phyloP scores from a whole-genome alignment of 78 protist species.

The Dictyostelium capitatum region DNA sequence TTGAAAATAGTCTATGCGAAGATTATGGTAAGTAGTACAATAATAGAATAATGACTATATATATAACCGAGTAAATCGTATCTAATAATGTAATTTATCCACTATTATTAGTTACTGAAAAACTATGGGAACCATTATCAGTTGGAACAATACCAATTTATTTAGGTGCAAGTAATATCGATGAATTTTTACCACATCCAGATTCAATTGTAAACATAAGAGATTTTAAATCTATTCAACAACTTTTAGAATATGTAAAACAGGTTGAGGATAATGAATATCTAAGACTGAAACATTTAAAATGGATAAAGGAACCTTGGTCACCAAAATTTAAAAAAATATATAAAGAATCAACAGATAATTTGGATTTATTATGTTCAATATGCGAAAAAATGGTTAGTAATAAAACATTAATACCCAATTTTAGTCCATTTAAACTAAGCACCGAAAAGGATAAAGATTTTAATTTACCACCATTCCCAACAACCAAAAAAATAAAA shows the following conservation, averaged over 20 bases:
- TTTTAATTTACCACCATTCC: neutral
- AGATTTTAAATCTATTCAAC: slow-evolving; percentile 30
- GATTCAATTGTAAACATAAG: slow-evolving; percentile 31
- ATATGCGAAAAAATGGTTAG: neutral
- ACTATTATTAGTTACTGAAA: neutral
- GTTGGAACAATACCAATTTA: slow-evolving; percentile 35
- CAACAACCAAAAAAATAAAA: too few species aligned
- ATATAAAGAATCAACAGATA: neutral
- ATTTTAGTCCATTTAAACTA: neutral
- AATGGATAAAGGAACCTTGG: slow-evolving; percentile 17
- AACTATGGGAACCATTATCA: slow-evolving; percentile 10
- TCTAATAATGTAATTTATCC: too few species aligned
- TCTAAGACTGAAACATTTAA: slow-evolving; percentile 13
- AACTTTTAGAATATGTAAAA: neutral
- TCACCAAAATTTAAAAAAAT: neutral
- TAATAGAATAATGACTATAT: too few species aligned
- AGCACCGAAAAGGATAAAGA: neutral
- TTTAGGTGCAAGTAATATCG: slow-evolving; percentile 65
- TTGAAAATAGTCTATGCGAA: neutral
- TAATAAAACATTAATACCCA: neutral
- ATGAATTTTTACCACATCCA: slow-evolving; percentile 29
- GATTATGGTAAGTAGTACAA: too few species aligned
- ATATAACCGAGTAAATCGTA: too few species aligned
- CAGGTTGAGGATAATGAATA: neutral
- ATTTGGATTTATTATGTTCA: slow-evolving; percentile 1